Conservation (phyloP, 2,329 filamentous ascomycete genomes). For the Mycosphaerella sp. region DNA sequence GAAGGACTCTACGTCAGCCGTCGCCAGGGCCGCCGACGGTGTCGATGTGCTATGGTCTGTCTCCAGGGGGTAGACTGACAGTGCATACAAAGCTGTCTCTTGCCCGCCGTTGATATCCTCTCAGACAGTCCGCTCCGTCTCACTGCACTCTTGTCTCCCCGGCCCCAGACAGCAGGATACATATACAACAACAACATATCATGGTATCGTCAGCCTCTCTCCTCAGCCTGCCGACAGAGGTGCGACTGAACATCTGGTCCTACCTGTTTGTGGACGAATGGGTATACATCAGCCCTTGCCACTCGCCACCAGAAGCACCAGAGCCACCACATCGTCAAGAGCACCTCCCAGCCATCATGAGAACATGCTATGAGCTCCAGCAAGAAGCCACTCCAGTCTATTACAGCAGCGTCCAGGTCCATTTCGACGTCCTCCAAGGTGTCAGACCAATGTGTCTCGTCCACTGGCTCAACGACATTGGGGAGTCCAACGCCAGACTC, state of each 20-base stretch:
- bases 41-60: neutral
- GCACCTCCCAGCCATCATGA: conserved; percentile 10
- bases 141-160: neutral
- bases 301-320: neutral
- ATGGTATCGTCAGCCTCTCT: conserved; percentile 6
- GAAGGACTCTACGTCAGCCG: conserved; percentile 2
- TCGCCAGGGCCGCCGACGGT: too few species aligned
- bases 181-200: neutral
- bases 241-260: conserved; percentile 16
- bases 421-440: conserved; percentile 9
- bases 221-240: conserved; percentile 16
- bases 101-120: too few species aligned
- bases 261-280: conserved; percentile 15
- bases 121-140: too few species aligned
- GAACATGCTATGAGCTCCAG: conserved; percentile 12
- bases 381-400: conserved; percentile 16
- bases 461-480: conserved; percentile 15
- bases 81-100: neutral
- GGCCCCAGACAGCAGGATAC: neutral
- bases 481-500: conserved; percentile 9
- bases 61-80: neutral
- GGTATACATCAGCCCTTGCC: conserved; percentile 12
- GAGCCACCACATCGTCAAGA: neutral
- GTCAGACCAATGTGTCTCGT: conserved; percentile 2
- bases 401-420: conserved; percentile 18